A percentile compares a stretch with the other conserved stretches of the same genome.
Conservation (phyloP, 805 yeast genomes). For the Saccharomycopsis malanga region DNA sequence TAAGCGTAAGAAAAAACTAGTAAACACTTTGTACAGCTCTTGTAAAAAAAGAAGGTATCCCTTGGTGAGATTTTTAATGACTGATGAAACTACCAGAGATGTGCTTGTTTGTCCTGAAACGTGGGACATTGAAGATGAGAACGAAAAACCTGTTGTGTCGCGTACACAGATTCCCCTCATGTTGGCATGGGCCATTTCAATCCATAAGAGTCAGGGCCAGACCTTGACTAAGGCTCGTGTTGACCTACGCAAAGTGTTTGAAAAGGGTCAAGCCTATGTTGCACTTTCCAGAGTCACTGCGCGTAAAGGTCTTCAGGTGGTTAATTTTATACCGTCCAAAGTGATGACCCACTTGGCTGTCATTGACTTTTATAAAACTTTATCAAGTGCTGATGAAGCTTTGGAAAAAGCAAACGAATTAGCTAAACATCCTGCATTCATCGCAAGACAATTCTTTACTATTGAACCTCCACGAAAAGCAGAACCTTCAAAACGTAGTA, state of each 20-base stretch:
- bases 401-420: constrained; percentile 33
- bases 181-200: constrained; percentile 94
- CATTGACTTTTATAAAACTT: constrained; percentile 52
- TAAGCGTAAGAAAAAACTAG: constrained; percentile 41
- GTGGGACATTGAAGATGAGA: constrained; percentile 75
- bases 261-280: constrained; percentile 92
- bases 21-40: constrained; percentile 37
- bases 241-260: constrained; percentile 70
- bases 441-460: constrained; percentile 38
- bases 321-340: constrained; percentile 56
- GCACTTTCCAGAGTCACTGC: constrained; percentile 88
- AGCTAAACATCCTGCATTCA: constrained; percentile 35
- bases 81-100: constrained; percentile 53
- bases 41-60: constrained; percentile 53
- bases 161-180: constrained; percentile 80
- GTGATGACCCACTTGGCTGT: constrained; percentile 71
- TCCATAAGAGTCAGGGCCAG: constrained; percentile 95
- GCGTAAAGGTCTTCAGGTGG: constrained; percentile 74
- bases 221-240: constrained; percentile 71
- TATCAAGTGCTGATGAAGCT: constrained; percentile 33
- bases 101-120: constrained; percentile 74
- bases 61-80: constrained; percentile 63
- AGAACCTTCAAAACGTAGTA: constrained; percentile 1
- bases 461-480: constrained; percentile 16
- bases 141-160: constrained; percentile 53